Evolutionary conservation across 805 yeast genomes (phyloP), one percentile per base, ranked within the genome.

Genomic region (Candida ipomoeae): DNA sequence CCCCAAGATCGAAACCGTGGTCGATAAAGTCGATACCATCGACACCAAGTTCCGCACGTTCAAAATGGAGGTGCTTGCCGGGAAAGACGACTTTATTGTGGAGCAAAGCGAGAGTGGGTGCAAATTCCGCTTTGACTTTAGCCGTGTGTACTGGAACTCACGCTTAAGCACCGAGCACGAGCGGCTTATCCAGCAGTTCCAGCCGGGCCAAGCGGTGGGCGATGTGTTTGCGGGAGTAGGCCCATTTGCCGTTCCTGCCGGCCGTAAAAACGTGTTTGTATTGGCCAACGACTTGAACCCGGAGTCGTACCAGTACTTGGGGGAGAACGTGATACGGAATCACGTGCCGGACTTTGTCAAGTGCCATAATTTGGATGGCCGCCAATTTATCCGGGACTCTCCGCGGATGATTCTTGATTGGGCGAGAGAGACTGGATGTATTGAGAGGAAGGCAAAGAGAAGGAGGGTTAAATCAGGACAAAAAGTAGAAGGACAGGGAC

Each of bases 151-250:
- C 68, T 94, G 99, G 99, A 94, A 94, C 65, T 89, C 97, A 14
- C 79, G 99, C 58, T 74, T 94, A 46, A 92, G 90, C 57, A 88
- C 96, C 0, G 99, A 94, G 62, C 99, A 94, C 66, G 92, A 83
- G 43, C 74, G 98, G 52, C 69, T 94, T 40, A 85, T 94, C 3
- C 64, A 69, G 1, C 74, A 73, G 51, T 85, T 87, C 59, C 59
- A 78, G 39, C 74, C 80, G 3, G 85, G 86, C 8, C 86, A 85
- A 52, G 87, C 89, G 6, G 87, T 95, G 0, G 89, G 89, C 60
- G 99, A 94, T 71, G 97, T 90, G 0, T 88, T 95, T 82, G 98
- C 97, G 0, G 99, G 99, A 43, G 98, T 94, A 1, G 99, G 99
- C 0, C 99, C 99, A 4, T 94, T 95, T 72, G 92, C 96, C 1